phyloP scores from a whole-genome alignment of 169 alveolate genomes.

The Plasmodium sp. region DNA sequence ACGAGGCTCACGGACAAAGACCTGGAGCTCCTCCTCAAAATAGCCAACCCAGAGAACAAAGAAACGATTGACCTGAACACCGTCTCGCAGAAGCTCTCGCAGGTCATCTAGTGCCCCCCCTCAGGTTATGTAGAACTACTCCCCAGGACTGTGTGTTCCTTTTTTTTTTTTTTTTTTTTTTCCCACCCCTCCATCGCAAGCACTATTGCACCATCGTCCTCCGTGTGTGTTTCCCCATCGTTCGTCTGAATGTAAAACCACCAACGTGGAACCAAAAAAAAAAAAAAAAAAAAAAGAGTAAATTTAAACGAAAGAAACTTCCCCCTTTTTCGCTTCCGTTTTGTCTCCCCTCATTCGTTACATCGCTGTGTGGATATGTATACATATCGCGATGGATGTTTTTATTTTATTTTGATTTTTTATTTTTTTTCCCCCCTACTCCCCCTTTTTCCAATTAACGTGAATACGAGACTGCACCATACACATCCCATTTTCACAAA shows the following conservation, averaged over 20 bases:
- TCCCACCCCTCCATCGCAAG: neutral
- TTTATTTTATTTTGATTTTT: neutral
- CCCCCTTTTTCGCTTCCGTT: neutral
- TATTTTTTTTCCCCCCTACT: neutral
- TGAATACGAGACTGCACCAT: neutral
- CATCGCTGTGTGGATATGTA: neutral
- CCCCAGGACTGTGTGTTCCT: neutral
- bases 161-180: neutral
- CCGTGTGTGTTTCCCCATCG: neutral
- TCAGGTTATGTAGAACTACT: too few species aligned
- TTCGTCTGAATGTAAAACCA: neutral
- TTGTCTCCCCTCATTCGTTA: neutral
- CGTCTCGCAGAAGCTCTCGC: slow-evolving; percentile 10
- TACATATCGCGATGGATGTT: neutral
- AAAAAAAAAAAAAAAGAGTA: too few species aligned
- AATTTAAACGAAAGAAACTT: neutral
- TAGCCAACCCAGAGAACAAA: slow-evolving; percentile 46
- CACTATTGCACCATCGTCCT: neutral
- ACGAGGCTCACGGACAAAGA: slow-evolving; percentile 55
- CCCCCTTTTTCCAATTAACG: neutral
- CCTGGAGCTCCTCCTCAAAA: slow-evolving; percentile 6
- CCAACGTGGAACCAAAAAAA: neutral
- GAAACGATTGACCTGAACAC: slow-evolving; percentile 32
- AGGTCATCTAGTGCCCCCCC: neutral
- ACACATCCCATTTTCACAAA: neutral